Conservation (phyloP, 2,329 filamentous ascomycete species). For the Apiospora arundinis region DNA sequence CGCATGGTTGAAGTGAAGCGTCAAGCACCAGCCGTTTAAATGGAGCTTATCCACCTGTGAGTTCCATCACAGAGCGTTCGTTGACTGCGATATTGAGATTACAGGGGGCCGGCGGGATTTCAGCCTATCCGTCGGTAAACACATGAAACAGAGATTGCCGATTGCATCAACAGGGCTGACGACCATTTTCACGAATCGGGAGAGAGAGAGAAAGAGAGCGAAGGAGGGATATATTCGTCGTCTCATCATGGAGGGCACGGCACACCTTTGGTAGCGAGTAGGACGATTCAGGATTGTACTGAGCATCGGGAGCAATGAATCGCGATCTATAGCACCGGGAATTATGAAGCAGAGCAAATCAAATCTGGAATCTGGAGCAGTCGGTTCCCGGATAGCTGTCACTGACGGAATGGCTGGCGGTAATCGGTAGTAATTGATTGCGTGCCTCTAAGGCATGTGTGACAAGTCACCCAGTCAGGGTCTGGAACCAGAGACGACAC, state of each 20-base stretch:
- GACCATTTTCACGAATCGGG: not conserved
- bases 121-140: slow-evolving; percentile 12
- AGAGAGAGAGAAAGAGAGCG: not conserved
- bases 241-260: not conserved
- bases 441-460: not conserved
- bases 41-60: not conserved
- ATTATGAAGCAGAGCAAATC: not conserved
- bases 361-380: not conserved
- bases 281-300: not conserved
- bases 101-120: not conserved
- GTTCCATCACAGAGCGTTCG: not conserved
- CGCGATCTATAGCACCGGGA: not conserved
- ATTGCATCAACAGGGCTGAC: slow-evolving; percentile 13
- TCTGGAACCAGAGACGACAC: not conserved
- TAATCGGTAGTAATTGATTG: not conserved
- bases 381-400: not conserved
- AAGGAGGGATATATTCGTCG: not conserved
- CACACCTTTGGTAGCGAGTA: not conserved
- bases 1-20: not conserved
- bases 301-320: not conserved
- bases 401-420: slow-evolving; percentile 1
- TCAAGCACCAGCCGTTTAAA: slow-evolving; percentile 2
- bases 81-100: slow-evolving; percentile 2
- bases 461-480: slow-evolving; percentile 9
- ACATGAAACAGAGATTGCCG: slow-evolving; percentile 18